phyloP scores from a whole-genome alignment of 345 rosid genomes.

The Orychophragmus violaceus region DNA sequence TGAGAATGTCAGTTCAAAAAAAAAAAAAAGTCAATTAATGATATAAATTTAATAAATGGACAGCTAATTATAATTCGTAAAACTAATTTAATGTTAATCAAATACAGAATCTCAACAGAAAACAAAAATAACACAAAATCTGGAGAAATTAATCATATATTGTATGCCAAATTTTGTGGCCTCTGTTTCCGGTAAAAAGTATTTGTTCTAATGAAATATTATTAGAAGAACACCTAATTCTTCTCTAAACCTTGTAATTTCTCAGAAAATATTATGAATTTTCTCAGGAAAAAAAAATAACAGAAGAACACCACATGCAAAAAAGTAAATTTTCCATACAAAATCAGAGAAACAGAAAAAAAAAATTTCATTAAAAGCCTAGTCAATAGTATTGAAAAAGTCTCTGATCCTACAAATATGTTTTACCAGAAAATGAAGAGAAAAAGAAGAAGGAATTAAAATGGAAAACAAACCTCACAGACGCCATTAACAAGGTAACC shows the following conservation, averaged over 20 bases:
- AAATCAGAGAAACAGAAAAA: background rate
- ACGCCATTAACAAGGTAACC: conserved; percentile 90
- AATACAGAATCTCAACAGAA: background rate
- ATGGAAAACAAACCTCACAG: conserved; percentile 73
- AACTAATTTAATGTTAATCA: background rate
- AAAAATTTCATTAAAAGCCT: background rate
- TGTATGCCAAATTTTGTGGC: background rate
- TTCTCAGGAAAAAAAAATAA: too few relatives aligned
- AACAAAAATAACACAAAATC: background rate
- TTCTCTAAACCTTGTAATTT: background rate
- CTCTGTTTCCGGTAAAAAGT: background rate
- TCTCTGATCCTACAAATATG: background rate
- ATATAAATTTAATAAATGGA: too few relatives aligned
- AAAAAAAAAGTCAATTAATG: too few relatives aligned
- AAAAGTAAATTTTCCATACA: background rate
- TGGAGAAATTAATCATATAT: background rate
- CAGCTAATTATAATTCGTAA: background rate
- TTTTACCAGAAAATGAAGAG: background rate
- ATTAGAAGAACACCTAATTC: background rate
- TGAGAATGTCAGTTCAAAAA: too few relatives aligned
- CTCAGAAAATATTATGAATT: background rate
- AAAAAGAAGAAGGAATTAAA: too few relatives aligned
- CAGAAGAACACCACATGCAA: conserved; percentile 17
- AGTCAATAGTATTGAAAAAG: background rate
- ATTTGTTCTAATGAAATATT: background rate